Base-by-base conservation (phyloP, 441 rosid species). In the Biscutella auriculata region DNA sequence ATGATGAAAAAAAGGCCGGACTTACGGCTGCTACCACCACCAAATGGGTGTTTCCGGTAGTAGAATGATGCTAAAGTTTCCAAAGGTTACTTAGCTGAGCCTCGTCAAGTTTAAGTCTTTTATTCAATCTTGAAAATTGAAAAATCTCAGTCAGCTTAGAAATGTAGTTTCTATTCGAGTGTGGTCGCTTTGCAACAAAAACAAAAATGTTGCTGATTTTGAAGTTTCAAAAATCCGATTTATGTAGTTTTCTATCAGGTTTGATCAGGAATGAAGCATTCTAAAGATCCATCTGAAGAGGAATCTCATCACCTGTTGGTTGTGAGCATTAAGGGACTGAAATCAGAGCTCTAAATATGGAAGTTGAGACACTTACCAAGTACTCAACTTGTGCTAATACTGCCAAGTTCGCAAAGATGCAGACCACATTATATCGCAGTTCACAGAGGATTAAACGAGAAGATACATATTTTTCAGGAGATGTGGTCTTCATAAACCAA, bases 381-480 rank as follows among this genome's bases (percentile, higher is more conserved):
- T 74, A 82, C 8, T 84, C 91, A 2, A 76, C 95, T 30, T 76
- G 75, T 42, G 73, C 82, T 25, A 96, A 87, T 66, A 95, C 96
- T 26, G 64, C 73, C 70, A 87, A 85, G 61, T 77, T 78, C 88
- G 97, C 78, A 45, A 93, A 78, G 70, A 87, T 93, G 97, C 89
- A 87, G 95, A n/a, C n/a, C n/a, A n/a, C 51, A 83, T 89, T 57
- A 72, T 89, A 53, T 83, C 92, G 30, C 92, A 83, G 52, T 89
- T 93, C 48, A 82, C 96, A 1, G 84, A 66, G 66, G 81, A 75
- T 9, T 91, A 89, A 70, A 89, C 87, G 96, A 85, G 82, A 29
- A 75, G 97, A 53, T 89, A 93, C 32, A 95, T 89, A 73, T 93
- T 96, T 11, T 93, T 84, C 21, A 76, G 97, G 45, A 89, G 97